Evolutionary conservation across 306 rosid species (phyloP).

Genomic region (Rosa persica): DNA sequence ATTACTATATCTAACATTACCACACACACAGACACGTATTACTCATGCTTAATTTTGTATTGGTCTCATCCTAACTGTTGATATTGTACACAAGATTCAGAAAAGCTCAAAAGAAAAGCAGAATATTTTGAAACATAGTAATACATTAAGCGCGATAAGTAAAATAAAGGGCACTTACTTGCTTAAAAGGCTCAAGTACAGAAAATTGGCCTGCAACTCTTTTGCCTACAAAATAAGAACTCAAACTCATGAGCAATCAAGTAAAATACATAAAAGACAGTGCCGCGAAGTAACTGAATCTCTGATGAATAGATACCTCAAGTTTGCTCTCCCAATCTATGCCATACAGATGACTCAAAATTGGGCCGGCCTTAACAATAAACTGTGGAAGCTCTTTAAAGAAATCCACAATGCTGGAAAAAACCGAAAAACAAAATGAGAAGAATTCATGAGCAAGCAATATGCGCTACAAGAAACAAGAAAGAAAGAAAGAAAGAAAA

Average conservation of each 20-base stretch:
- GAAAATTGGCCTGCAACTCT: conserved; percentile 82
- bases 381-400: conserved; percentile 96
- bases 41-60: not conserved
- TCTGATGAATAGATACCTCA: conserved; percentile 52
- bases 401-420: conserved; percentile 74
- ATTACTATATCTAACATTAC: not conserved
- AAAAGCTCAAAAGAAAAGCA: not conserved
- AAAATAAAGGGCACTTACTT: conserved; percentile 53
- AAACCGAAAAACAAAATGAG: conserved; percentile 22
- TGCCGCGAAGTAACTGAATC: conserved; percentile 18
- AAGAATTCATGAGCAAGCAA: conserved; percentile 21
- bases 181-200: conserved; percentile 73
- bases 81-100: not conserved
- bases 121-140: not conserved
- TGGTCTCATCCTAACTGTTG: not conserved
- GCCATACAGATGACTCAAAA: conserved; percentile 66
- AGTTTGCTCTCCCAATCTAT: conserved; percentile 92
- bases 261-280: not conserved
- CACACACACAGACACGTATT: not conserved
- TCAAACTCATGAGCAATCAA: conserved; percentile 26
- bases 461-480: conserved; percentile 14
- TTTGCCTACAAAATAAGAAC: conserved; percentile 51
- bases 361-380: conserved; percentile 81
- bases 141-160: not conserved
- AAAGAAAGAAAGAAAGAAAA: not conserved